Conservation (phyloP, 305 asterid genomes). For the Stenogyne calaminthoides region DNA sequence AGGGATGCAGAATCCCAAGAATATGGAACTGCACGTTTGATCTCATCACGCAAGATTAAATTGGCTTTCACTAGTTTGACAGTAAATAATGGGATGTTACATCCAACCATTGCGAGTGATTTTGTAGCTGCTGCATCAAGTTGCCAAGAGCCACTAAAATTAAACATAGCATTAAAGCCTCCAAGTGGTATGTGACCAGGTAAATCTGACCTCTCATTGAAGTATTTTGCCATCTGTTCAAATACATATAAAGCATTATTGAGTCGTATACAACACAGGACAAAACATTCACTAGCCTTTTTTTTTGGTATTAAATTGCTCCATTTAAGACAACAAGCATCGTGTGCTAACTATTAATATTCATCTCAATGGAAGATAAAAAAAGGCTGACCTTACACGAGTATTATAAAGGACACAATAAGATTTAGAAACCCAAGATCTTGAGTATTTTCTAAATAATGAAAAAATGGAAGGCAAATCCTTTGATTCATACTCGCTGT, state of each 20-base stretch:
- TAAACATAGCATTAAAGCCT: conserved; percentile 96
- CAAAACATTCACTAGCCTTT: not conserved
- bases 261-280: conserved; percentile 15
- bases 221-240: conserved; percentile 85
- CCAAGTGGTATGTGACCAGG: conserved; percentile 85
- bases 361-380: not conserved
- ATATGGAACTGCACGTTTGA: conserved; percentile 88
- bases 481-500: not conserved
- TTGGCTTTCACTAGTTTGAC: conserved; percentile 53
- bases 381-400: not conserved
- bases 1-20: conserved; percentile 95
- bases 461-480: not conserved
- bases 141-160: conserved; percentile 94
- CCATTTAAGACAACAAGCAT: conserved; percentile 14
- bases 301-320: not conserved
- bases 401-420: not conserved
- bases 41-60: conserved; percentile 64
- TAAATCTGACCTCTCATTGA: conserved; percentile 71
- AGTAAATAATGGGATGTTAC: conserved; percentile 58
- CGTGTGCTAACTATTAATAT: not conserved
- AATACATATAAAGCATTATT: conserved; percentile 26
- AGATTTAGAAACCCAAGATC: not conserved
- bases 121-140: conserved; percentile 88
- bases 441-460: not conserved
- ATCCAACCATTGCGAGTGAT: conserved; percentile 92